These are phyloP conservation scores for Ustilago lituana DNA, from an alignment of 1,284 basidiomycete species.

Conservation along the genomic window DNA sequence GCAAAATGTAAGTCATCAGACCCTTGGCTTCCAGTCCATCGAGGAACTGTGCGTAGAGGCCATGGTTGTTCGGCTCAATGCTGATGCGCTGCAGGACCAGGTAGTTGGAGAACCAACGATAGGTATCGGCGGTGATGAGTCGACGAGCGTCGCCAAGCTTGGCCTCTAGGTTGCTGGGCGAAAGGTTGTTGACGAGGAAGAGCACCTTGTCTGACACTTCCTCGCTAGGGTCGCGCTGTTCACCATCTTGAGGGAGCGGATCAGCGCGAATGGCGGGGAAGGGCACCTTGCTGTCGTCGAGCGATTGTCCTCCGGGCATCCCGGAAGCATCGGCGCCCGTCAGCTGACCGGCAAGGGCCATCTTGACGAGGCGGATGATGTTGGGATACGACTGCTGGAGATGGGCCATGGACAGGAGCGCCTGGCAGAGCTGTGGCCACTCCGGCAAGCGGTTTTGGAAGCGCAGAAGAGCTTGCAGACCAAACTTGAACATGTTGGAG, in stretches of 20 bases:
- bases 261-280: conserved; percentile 68
- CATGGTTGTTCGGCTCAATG: conserved; percentile 96
- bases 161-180: conserved; percentile 88
- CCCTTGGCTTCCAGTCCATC: conserved; percentile 73
- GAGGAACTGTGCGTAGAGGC: conserved; percentile 91
- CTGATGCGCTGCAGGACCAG: conserved; percentile 94
- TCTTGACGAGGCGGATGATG: conserved; percentile 70
- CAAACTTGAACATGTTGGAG: conserved; percentile 94
- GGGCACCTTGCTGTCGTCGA: conserved; percentile 66
- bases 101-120: conserved; percentile 94
- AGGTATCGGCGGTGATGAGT: conserved; percentile 56
- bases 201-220: conserved; percentile 91
- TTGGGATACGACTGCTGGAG: conserved; percentile 87
- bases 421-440: conserved; percentile 93
- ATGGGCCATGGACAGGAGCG: conserved; percentile 85
- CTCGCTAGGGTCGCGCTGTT: conserved; percentile 76
- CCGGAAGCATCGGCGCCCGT: conserved; percentile 32
- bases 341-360: conserved; percentile 48
- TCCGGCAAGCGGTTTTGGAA: conserved; percentile 89
- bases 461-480: conserved; percentile 85
- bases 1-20: conserved; percentile 75
- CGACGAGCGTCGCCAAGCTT: conserved; percentile 68
- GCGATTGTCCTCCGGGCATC: conserved; percentile 31
- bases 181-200: conserved; percentile 98
- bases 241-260: conserved; percentile 66